Evolutionary conservation across 257 asterid genomes (phyloP).

Genomic region (Leonotis leonurus): DNA sequence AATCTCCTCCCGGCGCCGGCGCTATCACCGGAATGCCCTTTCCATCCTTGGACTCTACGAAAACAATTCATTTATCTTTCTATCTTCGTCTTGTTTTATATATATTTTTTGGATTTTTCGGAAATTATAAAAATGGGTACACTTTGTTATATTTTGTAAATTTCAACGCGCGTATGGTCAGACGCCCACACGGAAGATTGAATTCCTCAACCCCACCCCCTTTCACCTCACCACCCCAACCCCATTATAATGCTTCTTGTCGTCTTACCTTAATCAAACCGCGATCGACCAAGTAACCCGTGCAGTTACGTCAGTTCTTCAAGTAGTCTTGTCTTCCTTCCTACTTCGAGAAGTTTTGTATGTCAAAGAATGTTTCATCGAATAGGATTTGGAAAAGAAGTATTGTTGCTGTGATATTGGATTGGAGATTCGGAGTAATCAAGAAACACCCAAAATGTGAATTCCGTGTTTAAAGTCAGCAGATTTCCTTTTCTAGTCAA

Average conservation of each 20-base stretch:
- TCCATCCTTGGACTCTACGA: neutral
- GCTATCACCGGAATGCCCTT: conserved; percentile 17
- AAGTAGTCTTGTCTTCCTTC: neutral
- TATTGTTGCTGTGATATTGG: neutral
- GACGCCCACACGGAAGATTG: conserved; percentile 24
- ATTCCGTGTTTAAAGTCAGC: conserved; percentile 25
- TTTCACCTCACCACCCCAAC: conserved; percentile 28
- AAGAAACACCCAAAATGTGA: neutral
- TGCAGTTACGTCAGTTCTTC: conserved; percentile 18
- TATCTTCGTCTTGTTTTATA: neutral
- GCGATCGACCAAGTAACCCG: conserved; percentile 17
- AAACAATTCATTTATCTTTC: neutral
- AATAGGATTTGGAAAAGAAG: neutral
- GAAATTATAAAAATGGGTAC: conserved; percentile 8
- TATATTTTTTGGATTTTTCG: neutral
- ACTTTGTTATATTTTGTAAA: conserved; percentile 13
- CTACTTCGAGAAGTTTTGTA: neutral
- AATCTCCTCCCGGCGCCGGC: conserved; percentile 23
- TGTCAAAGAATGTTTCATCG: too few relatives aligned
- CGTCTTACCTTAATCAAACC: conserved; percentile 10
- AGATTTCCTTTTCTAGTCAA: neutral
- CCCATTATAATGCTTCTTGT: conserved; percentile 28
- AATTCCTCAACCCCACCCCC: conserved; percentile 41
- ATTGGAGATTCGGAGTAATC: conserved; percentile 15
- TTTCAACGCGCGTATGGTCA: conserved; percentile 43